These are phyloP conservation scores for Suillus bovinus DNA, from an alignment of 768 basidiomycete genomes.

Conservation along the genomic window DNA sequence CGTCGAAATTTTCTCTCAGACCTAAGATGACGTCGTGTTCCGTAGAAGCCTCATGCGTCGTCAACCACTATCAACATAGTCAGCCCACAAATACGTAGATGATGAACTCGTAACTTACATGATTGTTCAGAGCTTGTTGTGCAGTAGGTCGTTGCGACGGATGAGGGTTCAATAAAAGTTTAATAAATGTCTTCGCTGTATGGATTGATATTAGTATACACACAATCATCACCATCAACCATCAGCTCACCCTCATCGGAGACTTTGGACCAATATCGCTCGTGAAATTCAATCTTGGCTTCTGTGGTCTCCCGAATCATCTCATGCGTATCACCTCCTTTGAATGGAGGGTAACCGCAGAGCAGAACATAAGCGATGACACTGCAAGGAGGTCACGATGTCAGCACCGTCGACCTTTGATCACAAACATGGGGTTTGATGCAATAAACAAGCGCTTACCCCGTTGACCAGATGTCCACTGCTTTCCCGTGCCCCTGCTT, in stretches of 20 bases:
- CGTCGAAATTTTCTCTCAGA: conserved; percentile 81
- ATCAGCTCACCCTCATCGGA: conserved; percentile 61
- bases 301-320: conserved; percentile 83
- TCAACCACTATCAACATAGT: conserved; percentile 61
- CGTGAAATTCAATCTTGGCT: conserved; percentile 88
- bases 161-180: conserved; percentile 66
- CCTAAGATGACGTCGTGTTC: conserved; percentile 76
- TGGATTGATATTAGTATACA: conserved; percentile 4
- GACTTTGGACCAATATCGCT: conserved; percentile 92
- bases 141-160: conserved; percentile 74
- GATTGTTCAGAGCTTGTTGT: conserved; percentile 63
- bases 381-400: conserved; percentile 37
- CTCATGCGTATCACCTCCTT: conserved; percentile 74
- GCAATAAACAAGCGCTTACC: conserved; percentile 48
- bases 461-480: conserved; percentile 93
- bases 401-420: background rate
- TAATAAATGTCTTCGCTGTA: conserved; percentile 84
- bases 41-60: conserved; percentile 57
- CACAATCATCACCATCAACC: background rate
- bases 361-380: conserved; percentile 94
- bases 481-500: conserved; percentile 87
- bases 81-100: background rate
- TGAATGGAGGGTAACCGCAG: conserved; percentile 95
- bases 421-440: conserved; percentile 4
- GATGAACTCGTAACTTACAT: conserved; percentile 43